Base-by-base conservation (phyloP, 257 asterid genomes). In the Rauvolfia tetraphylla region DNA sequence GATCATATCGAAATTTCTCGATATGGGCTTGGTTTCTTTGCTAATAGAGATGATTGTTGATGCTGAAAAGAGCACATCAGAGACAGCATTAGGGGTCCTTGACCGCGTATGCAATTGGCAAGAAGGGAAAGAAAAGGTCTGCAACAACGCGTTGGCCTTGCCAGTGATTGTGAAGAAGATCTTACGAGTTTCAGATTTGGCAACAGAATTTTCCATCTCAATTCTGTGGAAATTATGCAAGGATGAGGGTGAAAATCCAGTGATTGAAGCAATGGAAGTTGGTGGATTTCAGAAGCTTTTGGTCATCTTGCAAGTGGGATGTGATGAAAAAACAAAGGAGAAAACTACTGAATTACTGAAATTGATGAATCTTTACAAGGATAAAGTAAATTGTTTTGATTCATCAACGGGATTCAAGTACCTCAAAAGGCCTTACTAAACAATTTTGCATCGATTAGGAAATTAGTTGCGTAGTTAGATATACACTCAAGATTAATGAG, bases 241-340 rank as follows among this genome's bases (percentile, higher is more conserved):
- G 42, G 89, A 84, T 11, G 73, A 83, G 38, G 84, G 79, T 41
- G 84, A 76, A 57, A 76, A 29, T 58, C 79, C 79, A 8, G 62
- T 87, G 67, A 74, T 83, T 53, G 97, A 92, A 80, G 97, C 94
- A 34, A 76, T 94, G 81, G 84, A 84, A 74, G 76, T 85, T 7
- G 98, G 98, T 57, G 95, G 84, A 34, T 94, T 92, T 57, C 97
- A 90, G 79, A 94, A 94, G 86, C 85, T 94, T 4, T 54, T 94
- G 85, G 89, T 94, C 56, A 93, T 88, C 66, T 75, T 93, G 20
- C 98, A 93, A 62, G 89, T 92, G 56, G 98, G 97, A 1, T 84
- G 90, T 78, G 89, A 78, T 38, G 89, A 82, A 29, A 59, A 77
- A 56, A 82, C 89, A 0, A 93, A 90, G 85, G 95, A 84, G 73